Evolutionary conservation across 2,329 filamentous ascomycete species (phyloP), one percentile per base, ranked within the genome.

Genomic region (Dactylella cylindrospora): DNA sequence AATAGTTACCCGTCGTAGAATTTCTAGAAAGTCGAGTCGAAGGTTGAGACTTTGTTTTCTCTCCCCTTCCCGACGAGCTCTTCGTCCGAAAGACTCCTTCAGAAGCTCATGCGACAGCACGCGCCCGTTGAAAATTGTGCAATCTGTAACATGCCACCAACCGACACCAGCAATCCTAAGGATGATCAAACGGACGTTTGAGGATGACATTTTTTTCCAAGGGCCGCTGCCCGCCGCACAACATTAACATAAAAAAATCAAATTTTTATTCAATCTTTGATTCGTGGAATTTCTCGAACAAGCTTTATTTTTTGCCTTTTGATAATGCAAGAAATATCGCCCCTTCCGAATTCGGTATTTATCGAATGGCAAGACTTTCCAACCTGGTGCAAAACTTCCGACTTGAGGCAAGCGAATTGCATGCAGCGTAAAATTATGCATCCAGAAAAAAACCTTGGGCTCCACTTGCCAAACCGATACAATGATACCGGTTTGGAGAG

Each of bases 301-400:
- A 15, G n/a, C 17, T 13, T 5, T 12, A n/a, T n/a, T n/a, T n/a
- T n/a, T n/a, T n/a, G n/a, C n/a, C n/a, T n/a, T n/a, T n/a, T n/a
- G n/a, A n/a, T n/a, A n/a, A n/a, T n/a, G n/a, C n/a, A n/a, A n/a
- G n/a, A n/a, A n/a, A n/a, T n/a, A n/a, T n/a, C n/a, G n/a, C n/a
- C n/a, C n/a, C n/a, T n/a, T n/a, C n/a, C n/a, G n/a, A n/a, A n/a
- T n/a, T n/a, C n/a, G n/a, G n/a, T n/a, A n/a, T n/a, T n/a, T n/a
- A n/a, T n/a, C n/a, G n/a, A n/a, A n/a, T n/a, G 57, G 22, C 17
- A 62, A 43, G 35, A 54, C 43, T 43, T 62, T 49, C 57, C 57
- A 22, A 49, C 49, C 26, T 50, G 36, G 57, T 26, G 19, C 3
- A 41, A 35, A 23, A 28, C 25, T 46, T 31, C 35, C 41, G 22